phyloP scores from a whole-genome alignment of 352 stramenopile genomes.

The Phytophthora pistaciae region DNA sequence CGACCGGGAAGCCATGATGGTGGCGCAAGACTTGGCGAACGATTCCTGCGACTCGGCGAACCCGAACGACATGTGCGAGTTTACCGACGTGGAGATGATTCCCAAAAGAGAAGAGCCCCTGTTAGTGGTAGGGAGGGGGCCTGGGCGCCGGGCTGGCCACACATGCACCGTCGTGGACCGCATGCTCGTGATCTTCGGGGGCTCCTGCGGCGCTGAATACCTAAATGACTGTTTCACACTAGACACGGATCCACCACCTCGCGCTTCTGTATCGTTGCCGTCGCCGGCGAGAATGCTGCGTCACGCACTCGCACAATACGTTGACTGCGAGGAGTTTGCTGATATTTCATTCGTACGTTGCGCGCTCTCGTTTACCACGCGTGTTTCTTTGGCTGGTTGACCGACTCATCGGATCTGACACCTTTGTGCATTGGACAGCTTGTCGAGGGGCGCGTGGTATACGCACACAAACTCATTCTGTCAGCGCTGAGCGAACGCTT shows the following conservation, averaged over 20 bases:
- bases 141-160: conserved; percentile 93
- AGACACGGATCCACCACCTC: conserved; percentile 93
- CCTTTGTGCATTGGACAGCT: conserved; percentile 43
- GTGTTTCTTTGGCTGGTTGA: background rate
- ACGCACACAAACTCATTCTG: conserved; percentile 95
- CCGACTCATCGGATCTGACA: conserved; percentile 4
- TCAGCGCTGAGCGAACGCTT: conserved; percentile 95
- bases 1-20: conserved; percentile 45
- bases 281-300: conserved; percentile 76
- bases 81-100: conserved; percentile 25
- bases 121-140: conserved; percentile 85
- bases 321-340: conserved; percentile 94
- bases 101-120: conserved; percentile 67
- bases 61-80: conserved; percentile 71
- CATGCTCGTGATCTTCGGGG: conserved; percentile 95
- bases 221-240: conserved; percentile 96
- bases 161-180: conserved; percentile 95
- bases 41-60: conserved; percentile 55
- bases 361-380: background rate
- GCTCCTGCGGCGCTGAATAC: conserved; percentile 93
- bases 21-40: conserved; percentile 32
- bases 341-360: conserved; percentile 94
- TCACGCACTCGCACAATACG: conserved; percentile 87
- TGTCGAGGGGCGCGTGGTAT: conserved; percentile 93
- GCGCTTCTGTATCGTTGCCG: conserved; percentile 81